These are phyloP conservation scores for Plasmodium vinckei DNA, from an alignment of 169 alveolate genomes.

Conservation along the genomic window DNA sequence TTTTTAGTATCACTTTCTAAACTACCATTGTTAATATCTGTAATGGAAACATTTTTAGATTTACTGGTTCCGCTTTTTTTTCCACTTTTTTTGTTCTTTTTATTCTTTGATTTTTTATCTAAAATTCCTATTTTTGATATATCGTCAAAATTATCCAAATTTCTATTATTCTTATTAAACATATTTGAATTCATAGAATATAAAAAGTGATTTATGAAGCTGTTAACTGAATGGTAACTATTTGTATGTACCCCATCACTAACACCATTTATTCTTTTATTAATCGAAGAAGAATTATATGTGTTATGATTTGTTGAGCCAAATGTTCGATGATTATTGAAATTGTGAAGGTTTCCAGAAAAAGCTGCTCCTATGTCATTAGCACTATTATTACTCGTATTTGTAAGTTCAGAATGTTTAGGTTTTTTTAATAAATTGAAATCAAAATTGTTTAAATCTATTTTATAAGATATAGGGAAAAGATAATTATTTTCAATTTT, in stretches of 20 bases:
- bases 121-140: constrained; percentile 35
- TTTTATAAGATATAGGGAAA: constrained; percentile 69
- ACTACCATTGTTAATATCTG: neutral
- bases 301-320: constrained; percentile 1
- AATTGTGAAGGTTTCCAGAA: neutral
- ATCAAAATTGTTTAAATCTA: constrained; percentile 72
- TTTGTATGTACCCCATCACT: constrained; percentile 30
- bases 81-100: constrained; percentile 25
- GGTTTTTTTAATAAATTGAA: constrained; percentile 69
- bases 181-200: constrained; percentile 63
- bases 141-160: constrained; percentile 22
- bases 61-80: constrained; percentile 10
- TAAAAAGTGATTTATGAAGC: constrained; percentile 44
- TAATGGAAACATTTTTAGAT: constrained; percentile 2
- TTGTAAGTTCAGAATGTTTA: constrained; percentile 22
- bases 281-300: constrained; percentile 17
- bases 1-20: neutral
- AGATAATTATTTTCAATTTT: constrained; percentile 59
- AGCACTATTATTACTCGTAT: constrained; percentile 7
- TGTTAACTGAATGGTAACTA: constrained; percentile 46
- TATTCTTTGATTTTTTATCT: constrained; percentile 4
- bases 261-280: constrained; percentile 24
- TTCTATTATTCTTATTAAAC: constrained; percentile 13
- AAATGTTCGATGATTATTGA: neutral
- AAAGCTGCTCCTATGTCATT: neutral